Conservation (phyloP, 768 basidiomycete genomes). For the Suillus sp. region DNA sequence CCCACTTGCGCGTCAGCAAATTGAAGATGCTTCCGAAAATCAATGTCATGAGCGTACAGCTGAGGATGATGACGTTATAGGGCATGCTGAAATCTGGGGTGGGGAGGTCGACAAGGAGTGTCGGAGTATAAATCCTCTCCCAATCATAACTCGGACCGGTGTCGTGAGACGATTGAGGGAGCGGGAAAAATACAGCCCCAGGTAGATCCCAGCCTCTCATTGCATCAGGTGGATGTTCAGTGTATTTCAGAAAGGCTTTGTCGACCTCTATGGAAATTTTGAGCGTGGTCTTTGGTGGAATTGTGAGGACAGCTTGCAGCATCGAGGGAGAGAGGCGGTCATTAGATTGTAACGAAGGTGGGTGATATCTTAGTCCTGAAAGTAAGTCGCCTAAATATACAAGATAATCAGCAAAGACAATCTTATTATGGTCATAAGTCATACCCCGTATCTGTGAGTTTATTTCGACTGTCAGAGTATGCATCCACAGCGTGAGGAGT, state of each 20-base stretch:
- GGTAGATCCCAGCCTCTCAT: conserved; percentile 94
- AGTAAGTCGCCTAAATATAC: conserved; percentile 57
- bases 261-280: conserved; percentile 71
- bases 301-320: conserved; percentile 64
- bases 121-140: conserved; percentile 70
- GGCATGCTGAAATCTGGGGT: conserved; percentile 99
- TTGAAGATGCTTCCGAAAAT: conserved; percentile 95
- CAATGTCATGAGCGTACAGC: conserved; percentile 85
- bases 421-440: neutral
- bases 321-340: conserved; percentile 52
- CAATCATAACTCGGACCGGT: conserved; percentile 10
- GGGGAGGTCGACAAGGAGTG: conserved; percentile 89
- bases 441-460: conserved; percentile 24
- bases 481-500: conserved; percentile 85
- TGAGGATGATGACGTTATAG: conserved; percentile 99
- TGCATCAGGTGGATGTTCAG: conserved; percentile 95
- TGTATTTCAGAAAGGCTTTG: conserved; percentile 88
- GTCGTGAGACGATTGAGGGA: conserved; percentile 6
- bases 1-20: conserved; percentile 77
- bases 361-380: conserved; percentile 60
- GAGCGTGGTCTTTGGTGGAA: conserved; percentile 71
- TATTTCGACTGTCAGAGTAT: conserved; percentile 63
- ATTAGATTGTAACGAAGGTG: conserved; percentile 33
- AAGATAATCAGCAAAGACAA: neutral
- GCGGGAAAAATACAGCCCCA: conserved; percentile 71